These are phyloP conservation scores for Ploettnerulaceae sp. DNA, from an alignment of 2,329 filamentous ascomycete species.

Conservation along the genomic window DNA sequence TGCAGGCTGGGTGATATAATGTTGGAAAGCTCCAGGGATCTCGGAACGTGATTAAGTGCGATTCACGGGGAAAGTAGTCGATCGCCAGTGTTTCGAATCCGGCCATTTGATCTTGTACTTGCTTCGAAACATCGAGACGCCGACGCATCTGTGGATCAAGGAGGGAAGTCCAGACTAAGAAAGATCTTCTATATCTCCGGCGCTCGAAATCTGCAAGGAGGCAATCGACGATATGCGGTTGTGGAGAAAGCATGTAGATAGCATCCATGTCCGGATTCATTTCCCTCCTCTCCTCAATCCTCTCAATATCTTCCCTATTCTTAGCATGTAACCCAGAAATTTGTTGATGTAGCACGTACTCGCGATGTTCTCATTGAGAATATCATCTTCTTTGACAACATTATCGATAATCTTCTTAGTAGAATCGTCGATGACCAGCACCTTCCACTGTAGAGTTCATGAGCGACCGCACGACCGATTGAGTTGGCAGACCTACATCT, in stretches of 20 bases:
- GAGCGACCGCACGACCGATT: conserved; percentile 15
- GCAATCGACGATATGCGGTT: conserved; percentile 86
- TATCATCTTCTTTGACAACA: conserved; percentile 90
- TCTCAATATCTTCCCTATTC: conserved; percentile 71
- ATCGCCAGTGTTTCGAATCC: conserved; percentile 78
- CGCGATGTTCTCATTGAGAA: conserved; percentile 92
- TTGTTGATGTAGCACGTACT: conserved; percentile 49
- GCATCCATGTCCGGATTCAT: conserved; percentile 88
- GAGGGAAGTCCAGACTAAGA: conserved; percentile 79
- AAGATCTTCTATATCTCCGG: conserved; percentile 72
- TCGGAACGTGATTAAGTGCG: conserved; percentile 82
- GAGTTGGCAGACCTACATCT: conserved; percentile 55
- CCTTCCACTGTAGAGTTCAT: conserved; percentile 72
- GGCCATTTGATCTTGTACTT: conserved; percentile 69
- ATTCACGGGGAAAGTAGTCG: conserved; percentile 87
- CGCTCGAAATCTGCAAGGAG: conserved; percentile 88
- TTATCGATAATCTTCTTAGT: conserved; percentile 86
- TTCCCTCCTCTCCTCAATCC: conserved; percentile 80
- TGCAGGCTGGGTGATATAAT: conserved; percentile 86
- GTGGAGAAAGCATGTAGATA: conserved; percentile 83
- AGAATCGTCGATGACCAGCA: conserved; percentile 79
- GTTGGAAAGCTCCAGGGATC: conserved; percentile 96
- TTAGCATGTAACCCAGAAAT: conserved; percentile 9
- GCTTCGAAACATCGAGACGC: conserved; percentile 67
- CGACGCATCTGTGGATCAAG: conserved; percentile 66